These are phyloP conservation scores for Arthrobotrys iridis DNA, from an alignment of 2,329 filamentous ascomycete species.

Conservation along the genomic window DNA sequence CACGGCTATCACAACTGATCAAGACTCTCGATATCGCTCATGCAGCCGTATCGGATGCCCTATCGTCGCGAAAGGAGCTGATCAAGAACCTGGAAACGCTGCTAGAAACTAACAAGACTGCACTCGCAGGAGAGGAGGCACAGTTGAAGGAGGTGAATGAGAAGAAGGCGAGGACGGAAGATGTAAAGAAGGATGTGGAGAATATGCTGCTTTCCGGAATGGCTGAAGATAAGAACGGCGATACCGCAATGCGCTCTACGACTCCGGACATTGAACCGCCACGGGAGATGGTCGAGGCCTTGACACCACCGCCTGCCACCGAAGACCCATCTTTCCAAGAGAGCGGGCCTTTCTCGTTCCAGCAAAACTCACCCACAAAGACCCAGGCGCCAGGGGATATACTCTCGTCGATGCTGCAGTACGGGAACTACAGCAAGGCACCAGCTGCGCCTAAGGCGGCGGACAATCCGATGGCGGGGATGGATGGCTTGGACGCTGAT, in stretches of 20 bases:
- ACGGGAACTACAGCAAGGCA: constrained; percentile 62
- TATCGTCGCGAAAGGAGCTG: constrained; percentile 82
- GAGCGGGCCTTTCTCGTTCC: constrained; percentile 60
- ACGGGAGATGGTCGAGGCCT: constrained; percentile 78
- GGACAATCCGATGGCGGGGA: constrained; percentile 65
- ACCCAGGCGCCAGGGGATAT: constrained; percentile 58
- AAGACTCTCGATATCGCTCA: constrained; percentile 90
- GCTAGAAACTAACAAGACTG: constrained; percentile 75
- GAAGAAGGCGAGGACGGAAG: constrained; percentile 78
- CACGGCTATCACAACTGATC: constrained; percentile 85
- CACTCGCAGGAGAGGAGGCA: constrained; percentile 75
- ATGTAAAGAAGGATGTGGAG: constrained; percentile 88
- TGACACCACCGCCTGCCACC: constrained; percentile 76
- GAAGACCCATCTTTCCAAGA: constrained; percentile 60
- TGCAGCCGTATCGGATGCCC: constrained; percentile 85
- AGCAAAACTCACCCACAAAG: constrained; percentile 60
- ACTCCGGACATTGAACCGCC: constrained; percentile 69
- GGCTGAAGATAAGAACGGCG: constrained; percentile 69
- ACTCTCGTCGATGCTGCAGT: constrained; percentile 61
- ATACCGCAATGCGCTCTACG: constrained; percentile 61
- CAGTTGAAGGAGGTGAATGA: constrained; percentile 71
- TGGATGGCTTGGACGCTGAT: constrained; percentile 69
- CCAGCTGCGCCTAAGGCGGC: constrained; percentile 64
- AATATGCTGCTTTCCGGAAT: constrained; percentile 88
- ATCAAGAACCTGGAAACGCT: constrained; percentile 84